Evolutionary conservation across 768 basidiomycete genomes (phyloP).

Genomic region (Thelephora aurantiotincta): DNA sequence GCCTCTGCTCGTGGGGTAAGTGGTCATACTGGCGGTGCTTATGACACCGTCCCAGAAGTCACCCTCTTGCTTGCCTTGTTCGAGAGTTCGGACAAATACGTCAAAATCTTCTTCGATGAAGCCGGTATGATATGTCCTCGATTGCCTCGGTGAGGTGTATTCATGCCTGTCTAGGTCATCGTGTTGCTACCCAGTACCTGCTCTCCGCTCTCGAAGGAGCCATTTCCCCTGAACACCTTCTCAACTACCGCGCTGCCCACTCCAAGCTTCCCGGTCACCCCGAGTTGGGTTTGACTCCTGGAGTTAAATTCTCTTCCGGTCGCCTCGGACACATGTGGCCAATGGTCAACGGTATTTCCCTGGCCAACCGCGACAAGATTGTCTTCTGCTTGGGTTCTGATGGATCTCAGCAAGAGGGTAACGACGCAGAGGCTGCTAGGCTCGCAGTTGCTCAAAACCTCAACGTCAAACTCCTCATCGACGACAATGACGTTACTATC

Average conservation of each 20-base stretch:
- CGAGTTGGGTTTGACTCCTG: slow-evolving; percentile 82
- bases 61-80: slow-evolving; percentile 67
- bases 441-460: slow-evolving; percentile 73
- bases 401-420: slow-evolving; percentile 84
- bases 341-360: slow-evolving; percentile 69
- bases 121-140: slow-evolving; percentile 38
- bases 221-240: slow-evolving; percentile 58
- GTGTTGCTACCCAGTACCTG: slow-evolving; percentile 83
- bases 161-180: slow-evolving; percentile 42
- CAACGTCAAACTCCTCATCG: slow-evolving; percentile 78
- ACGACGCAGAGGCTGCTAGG: slow-evolving; percentile 82
- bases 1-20: slow-evolving; percentile 78
- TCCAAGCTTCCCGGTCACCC: slow-evolving; percentile 84
- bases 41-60: slow-evolving; percentile 71
- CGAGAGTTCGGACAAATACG: slow-evolving; percentile 44
- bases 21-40: slow-evolving; percentile 58
- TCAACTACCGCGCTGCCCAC: slow-evolving; percentile 78
- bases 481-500: slow-evolving; percentile 87
- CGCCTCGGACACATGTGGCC: slow-evolving; percentile 89
- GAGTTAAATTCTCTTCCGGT: slow-evolving; percentile 88
- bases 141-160: slow-evolving; percentile 1
- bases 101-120: slow-evolving; percentile 68
- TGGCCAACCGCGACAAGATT: slow-evolving; percentile 65
- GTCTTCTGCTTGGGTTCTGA: slow-evolving; percentile 81
- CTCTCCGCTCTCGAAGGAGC: slow-evolving; percentile 65